Percentiles rank a stretch among this genome's conserved stretches.
phyloP scores from a whole-genome alignment of 345 rosid genomes.

The Euphorbia peplus region DNA sequence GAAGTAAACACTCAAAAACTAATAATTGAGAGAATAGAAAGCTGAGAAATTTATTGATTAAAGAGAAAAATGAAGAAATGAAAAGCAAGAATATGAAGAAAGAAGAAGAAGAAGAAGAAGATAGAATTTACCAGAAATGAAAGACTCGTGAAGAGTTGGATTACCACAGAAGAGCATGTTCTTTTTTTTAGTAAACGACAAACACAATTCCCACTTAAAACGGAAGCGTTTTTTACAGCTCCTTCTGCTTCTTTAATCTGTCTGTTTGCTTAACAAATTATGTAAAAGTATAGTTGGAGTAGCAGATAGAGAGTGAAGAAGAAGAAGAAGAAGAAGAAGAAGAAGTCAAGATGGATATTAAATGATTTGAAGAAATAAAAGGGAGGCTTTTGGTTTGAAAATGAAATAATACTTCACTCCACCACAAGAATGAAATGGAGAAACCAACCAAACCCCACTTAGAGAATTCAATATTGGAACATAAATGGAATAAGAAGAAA shows the following conservation, averaged over 20 bases:
- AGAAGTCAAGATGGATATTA: neutral
- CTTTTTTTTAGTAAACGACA: slow-evolving; percentile 6
- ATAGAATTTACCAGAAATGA: slow-evolving; percentile 1
- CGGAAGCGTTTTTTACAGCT: neutral
- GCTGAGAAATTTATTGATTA: slow-evolving; percentile 2
- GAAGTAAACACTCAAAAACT: no score
- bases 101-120: neutral
- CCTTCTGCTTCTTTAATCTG: neutral
- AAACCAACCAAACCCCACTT: no score
- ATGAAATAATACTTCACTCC: no score
- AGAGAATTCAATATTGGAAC: no score
- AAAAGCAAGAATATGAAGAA: no score
- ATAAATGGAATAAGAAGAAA: no score
- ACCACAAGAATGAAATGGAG: no score
- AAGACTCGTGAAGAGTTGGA: slow-evolving; percentile 12
- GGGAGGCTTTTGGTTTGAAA: no score
- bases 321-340: neutral
- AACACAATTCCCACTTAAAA: neutral
- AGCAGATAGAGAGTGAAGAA: no score
- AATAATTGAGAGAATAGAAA: no score
- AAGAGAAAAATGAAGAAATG: neutral
- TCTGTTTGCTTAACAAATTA: neutral
- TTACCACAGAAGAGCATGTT: neutral
- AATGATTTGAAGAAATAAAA: neutral
- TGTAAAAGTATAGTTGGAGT: no score